Evolutionary conservation across 2,329 filamentous ascomycete species (phyloP), one percentile per base, ranked within the genome.

Genomic region (Cercospora beticola): DNA sequence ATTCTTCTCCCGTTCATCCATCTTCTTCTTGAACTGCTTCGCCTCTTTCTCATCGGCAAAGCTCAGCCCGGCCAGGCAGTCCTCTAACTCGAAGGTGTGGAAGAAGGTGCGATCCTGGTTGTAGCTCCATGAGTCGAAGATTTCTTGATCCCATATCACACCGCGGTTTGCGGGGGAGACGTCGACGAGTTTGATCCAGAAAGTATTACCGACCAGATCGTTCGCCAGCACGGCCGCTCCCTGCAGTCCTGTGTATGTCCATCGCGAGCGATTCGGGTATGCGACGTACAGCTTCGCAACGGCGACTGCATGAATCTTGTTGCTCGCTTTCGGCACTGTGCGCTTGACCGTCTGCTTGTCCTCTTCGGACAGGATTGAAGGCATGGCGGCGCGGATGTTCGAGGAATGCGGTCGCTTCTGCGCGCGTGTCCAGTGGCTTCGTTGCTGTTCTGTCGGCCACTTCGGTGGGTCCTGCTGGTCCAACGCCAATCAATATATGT

Each of bases 21-120:
- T 92, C 85, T 97, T 98, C 86, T 97, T 97, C 81, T 94, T 90
- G 83, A 99, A 98, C 68, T 92, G 92, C 82, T 92, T 96, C 36
- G 95, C 95, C 83, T 99, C 95, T 81, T 97, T 98, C 83, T 98
- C 95, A 80, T 98, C 95, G 70, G 91, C 89, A 77, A 99, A 99
- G 26, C 93, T 97, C 69, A 99, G 83, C 0, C 90, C 95, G 5
- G 93, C 95, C 69, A 96, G 83, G 76, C 93, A 98, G 71, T 96
- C 89, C 81, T 98, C 94, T 66, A 97, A 87, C 82, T 99, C 95
- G 79, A 99, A 99, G 5, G 92, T 93, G 81, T 98, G 94, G 82
- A 99, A 99, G 82, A 97, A 99, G 69, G 92, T 94, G 70, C 95
- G 90, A 79, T 99, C 95, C 78, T 97, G 94, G 82, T 97, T 97